phyloP scores from a whole-genome alignment of 2,329 filamentous ascomycete genomes.

The Diplodia scrobiculata region DNA sequence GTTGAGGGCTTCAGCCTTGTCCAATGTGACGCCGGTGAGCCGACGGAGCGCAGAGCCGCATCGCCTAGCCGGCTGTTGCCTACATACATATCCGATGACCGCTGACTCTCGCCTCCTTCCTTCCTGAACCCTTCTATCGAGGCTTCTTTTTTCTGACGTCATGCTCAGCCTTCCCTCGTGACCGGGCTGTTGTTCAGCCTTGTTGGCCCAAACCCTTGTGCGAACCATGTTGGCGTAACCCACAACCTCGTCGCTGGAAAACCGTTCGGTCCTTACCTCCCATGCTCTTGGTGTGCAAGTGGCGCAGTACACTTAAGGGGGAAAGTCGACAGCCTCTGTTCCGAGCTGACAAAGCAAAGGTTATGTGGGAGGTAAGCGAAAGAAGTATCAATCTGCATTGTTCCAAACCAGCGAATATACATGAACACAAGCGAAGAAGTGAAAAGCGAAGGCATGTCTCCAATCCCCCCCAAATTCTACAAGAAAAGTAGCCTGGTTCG shows the following conservation, averaged over 20 bases:
- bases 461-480: neutral
- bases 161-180: no score
- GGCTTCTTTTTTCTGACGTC: neutral
- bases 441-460: neutral
- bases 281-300: neutral
- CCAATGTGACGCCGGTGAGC: no score
- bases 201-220: neutral
- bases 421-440: neutral
- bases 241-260: neutral
- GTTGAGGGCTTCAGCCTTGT: no score
- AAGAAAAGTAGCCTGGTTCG: neutral
- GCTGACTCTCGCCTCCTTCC: neutral
- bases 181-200: neutral
- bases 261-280: neutral
- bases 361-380: neutral
- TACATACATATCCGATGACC: neutral
- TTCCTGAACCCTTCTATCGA: no score
- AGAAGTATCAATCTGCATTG: neutral
- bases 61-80: neutral
- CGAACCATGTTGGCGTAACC: neutral
- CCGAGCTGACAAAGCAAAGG: neutral
- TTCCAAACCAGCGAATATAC: neutral
- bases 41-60: no score
- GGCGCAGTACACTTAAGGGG: neutral
- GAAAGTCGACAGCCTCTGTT: neutral